Conservation (phyloP, 805 yeast genomes). For the Myxozyma lipomycoides region DNA sequence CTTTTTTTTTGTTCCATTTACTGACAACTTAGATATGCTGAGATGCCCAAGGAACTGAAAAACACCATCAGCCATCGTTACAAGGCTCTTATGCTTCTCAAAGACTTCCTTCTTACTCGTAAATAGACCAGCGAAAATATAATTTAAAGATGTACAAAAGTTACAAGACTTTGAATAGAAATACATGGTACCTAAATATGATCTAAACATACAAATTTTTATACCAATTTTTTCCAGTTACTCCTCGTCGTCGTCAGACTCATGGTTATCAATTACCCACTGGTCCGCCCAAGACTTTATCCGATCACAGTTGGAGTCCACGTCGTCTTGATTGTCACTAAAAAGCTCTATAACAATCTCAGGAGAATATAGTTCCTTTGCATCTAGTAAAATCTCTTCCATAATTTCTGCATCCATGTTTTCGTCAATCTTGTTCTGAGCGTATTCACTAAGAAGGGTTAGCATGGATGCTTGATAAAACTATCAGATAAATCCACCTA, state of each 20-base stretch:
- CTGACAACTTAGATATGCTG: conserved; percentile 71
- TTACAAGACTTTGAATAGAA: background rate
- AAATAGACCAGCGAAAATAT: conserved; percentile 1
- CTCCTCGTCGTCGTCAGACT: conserved; percentile 39
- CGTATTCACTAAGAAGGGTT: conserved; percentile 50
- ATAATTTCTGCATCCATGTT: conserved; percentile 95
- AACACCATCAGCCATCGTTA: conserved; percentile 84
- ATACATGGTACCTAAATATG: background rate
- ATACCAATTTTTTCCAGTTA: background rate
- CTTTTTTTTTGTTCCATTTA: no score
- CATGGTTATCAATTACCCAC: conserved; percentile 58
- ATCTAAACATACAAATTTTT: background rate
- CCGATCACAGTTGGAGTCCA: conserved; percentile 79
- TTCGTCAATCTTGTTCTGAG: conserved; percentile 77
- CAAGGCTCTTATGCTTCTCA: conserved; percentile 72
- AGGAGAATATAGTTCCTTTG: conserved; percentile 71
- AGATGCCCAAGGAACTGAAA: conserved; percentile 72
- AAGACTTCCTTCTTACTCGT: conserved; percentile 43
- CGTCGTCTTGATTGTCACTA: conserved; percentile 68
- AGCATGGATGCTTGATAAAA: background rate
- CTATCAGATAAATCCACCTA: conserved; percentile 4
- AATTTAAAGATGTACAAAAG: background rate
- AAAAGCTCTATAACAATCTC: conserved; percentile 77
- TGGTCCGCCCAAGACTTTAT: conserved; percentile 66
- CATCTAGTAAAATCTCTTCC: conserved; percentile 87